A percentile compares a stretch with the other conserved stretches of the same genome.
phyloP scores from a whole-genome alignment of 176 grass and related monocot genomes.

The Lolium multiflorum region DNA sequence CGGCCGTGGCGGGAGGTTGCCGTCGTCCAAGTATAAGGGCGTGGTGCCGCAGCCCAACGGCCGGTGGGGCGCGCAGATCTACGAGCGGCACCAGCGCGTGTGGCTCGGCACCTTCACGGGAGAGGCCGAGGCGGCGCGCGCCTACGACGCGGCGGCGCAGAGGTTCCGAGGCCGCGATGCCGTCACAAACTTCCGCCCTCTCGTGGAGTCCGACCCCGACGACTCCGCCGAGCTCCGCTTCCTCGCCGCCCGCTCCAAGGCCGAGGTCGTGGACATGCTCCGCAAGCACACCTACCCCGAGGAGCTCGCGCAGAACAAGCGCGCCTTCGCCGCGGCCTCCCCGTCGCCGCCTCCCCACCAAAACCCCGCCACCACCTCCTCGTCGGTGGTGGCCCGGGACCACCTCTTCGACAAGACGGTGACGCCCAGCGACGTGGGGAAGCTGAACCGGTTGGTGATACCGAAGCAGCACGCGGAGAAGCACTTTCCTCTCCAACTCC shows the following conservation, averaged over 20 bases:
- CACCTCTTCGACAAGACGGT: conserved; percentile 94
- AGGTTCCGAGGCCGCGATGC: conserved; percentile 93
- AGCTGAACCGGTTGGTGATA: conserved; percentile 93
- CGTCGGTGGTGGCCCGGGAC: conserved; percentile 42
- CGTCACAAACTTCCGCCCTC: conserved; percentile 84
- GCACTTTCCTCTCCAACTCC: conserved; percentile 67
- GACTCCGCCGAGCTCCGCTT: conserved; percentile 67
- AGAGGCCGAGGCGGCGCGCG: conserved; percentile 68
- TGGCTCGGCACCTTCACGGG: conserved; percentile 96
- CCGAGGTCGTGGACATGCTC: conserved; percentile 94
- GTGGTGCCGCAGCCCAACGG: conserved; percentile 99
- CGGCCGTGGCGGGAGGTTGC: conserved; percentile 43
- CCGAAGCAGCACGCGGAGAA: conserved; percentile 99
- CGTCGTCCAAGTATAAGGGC: conserved; percentile 93
- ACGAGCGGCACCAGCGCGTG: conserved; percentile 96
- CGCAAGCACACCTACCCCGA: conserved; percentile 92
- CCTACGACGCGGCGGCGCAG: conserved; percentile 94
- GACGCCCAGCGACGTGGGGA: conserved; percentile 95
- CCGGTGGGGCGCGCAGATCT: conserved; percentile 98
- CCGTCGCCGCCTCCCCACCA: neutral
- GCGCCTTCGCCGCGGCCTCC: conserved; percentile 34
- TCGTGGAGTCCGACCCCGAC: conserved; percentile 52
- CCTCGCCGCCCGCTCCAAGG: conserved; percentile 69
- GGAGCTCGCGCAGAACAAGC: conserved; percentile 67
- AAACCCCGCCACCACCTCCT: neutral